A percentile compares a stretch with the other conserved stretches of the same genome.
phyloP scores from a whole-genome alignment of 352 stramenopile species.

The Heterotrichella gracilis region DNA sequence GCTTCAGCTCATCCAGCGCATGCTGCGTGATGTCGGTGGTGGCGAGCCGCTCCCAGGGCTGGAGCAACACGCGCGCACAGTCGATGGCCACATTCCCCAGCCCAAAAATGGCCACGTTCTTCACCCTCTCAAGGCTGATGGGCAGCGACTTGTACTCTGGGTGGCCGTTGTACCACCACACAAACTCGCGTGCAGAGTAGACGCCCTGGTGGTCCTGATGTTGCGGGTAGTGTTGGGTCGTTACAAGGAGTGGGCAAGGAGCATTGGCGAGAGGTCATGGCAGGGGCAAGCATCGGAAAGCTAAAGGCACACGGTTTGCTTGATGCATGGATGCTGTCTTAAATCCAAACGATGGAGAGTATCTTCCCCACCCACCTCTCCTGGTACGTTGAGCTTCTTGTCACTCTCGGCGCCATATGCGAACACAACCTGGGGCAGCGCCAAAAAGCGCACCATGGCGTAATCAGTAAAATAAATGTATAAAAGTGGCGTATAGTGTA shows the following conservation, averaged over 20 bases:
- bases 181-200: conserved; percentile 53
- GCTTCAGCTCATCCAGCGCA: conserved; percentile 40
- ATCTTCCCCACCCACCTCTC: too few species aligned
- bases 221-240: conserved; percentile 24
- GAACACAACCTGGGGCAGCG: too few species aligned
- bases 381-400: conserved; percentile 39
- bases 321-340: too few species aligned
- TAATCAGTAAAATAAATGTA: too few species aligned
- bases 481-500: too few species aligned
- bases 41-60: conserved; percentile 42
- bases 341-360: too few species aligned
- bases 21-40: conserved; percentile 55
- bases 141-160: conserved; percentile 45
- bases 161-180: conserved; percentile 97
- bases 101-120: conserved; percentile 64
- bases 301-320: too few species aligned
- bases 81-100: conserved; percentile 88
- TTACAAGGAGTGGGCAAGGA: too few species aligned
- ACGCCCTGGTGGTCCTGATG: conserved; percentile 29
- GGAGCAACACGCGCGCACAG: conserved; percentile 64
- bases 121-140: not conserved
- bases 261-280: too few species aligned
- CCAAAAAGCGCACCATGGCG: too few species aligned
- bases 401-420: conserved; percentile 68
- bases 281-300: too few species aligned